Evolutionary conservation across 352 stramenopile species (phyloP), one percentile per base, ranked within the genome.

Genomic region (Globisporangium spinosum): DNA sequence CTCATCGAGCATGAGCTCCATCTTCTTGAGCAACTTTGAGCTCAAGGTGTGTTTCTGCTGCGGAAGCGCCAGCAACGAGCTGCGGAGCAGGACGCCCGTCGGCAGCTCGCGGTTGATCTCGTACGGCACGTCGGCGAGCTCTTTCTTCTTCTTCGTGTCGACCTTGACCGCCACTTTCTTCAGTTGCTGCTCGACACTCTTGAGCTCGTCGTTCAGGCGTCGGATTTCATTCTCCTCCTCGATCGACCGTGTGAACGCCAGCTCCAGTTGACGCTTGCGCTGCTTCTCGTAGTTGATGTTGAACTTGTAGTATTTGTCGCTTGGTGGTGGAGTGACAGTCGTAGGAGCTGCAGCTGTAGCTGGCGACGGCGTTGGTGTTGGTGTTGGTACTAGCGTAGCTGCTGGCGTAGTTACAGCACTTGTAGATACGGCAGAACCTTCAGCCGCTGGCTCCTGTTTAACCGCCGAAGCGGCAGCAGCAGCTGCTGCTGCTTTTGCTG

Each of bases 111-210:
- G 79, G 17, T 80, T 73, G 54, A 89, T 83, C 68, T 87, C 74
- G 68, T 83, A 87, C 10, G 80, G 80, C 17, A 89, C 77, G 25
- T 89, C 75, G 0, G 78, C 78, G 20, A 90, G 70, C 67, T 90
- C 83, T 56, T 90, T 92, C 65, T 87, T 89, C 72, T 83, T 92
- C 72, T 92, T 92, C 1, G 70, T 67, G 59, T 92, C 83, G 3
- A 81, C 77, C 70, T 75, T 80, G 8, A 87, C 74, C 4, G 83
- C 75, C 38, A 75, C 79, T 57, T 89, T 89, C 64, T 92, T 92
- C 4, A 92, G 72, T 62, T 92, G 83, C 65, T 82, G 73, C 62
- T 92, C 83, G 55, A 90, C 77, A 8, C 62, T 64, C 25, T 76
- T 74, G 20, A 92, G 67, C 56, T 90, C 82, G 27, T 90, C 80